Base-by-base conservation (phyloP, 2,329 filamentous ascomycete species). In the Allantophomopsis cytisporea region DNA sequence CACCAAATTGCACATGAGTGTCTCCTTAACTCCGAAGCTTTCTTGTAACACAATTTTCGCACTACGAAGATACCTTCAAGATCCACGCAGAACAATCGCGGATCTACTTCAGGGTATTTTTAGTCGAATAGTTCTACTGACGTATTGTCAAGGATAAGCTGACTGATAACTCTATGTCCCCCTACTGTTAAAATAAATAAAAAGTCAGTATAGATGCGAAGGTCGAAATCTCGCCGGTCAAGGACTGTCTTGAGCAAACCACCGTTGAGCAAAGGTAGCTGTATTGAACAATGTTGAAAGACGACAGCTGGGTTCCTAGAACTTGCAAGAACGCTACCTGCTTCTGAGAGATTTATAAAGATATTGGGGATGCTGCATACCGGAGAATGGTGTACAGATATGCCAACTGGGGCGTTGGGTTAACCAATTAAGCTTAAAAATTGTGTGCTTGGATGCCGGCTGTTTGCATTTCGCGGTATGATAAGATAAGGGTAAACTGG, bases 181-280 rank as follows among this genome's bases (percentile, higher is more conserved):
- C n/a, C n/a, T n/a, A n/a, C 76, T 68, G 36, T 60, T 54, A 34
- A 41, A 41, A 1, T 8, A 60, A 7, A 61, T 58, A 0, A 71
- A 68, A 1, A 72, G 67, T 80, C 70, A 42, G 73, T 71, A 56
- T 72, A 83, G 12, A 73, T 71, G 42, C 65, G 69, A 67, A 79
- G 79, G 11, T 59, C 66, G 60, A 82, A 70, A 2, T 78, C 78
- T 2, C 58, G 54, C 46, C 69, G 65, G 20, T 73, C 74, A 15
- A 68, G 61, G 1, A 59, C 54, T 0, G 69, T 68, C 46, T 63
- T 72, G 35, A 73, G 60, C 5, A 68, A 56, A 2, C 60, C 60
- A 0, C 60, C 60, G 0, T 81, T 60, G 0, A 76, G 58, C 1
- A 77, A 20, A 20, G 18, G 18, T 20, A 20, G 18, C 18, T 20